Percentiles rank a stretch among this genome's conserved stretches.
phyloP scores from a whole-genome alignment of 768 basidiomycete genomes.

The Leccinum incarnatum region DNA sequence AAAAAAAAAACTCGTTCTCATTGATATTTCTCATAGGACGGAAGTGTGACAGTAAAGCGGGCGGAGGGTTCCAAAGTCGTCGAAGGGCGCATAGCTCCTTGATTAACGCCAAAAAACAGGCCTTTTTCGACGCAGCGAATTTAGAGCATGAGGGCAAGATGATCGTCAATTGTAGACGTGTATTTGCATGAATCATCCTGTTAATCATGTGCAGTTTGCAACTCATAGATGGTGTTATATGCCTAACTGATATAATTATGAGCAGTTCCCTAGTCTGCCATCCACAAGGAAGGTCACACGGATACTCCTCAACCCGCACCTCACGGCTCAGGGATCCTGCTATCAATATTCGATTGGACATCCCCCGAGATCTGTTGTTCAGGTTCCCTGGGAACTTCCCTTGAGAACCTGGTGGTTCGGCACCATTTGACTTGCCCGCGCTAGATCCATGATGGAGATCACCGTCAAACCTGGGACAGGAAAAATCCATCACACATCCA shows the following conservation, averaged over 20 bases:
- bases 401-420: no score
- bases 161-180: not conserved
- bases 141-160: not conserved
- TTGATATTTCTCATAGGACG: constrained; percentile 45
- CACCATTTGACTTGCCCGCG: no score
- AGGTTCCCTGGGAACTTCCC: no score
- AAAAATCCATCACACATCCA: not conserved
- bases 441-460: not conserved
- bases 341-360: not conserved
- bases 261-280: not conserved
- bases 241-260: not conserved
- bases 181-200: not conserved
- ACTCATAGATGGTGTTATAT: constrained; percentile 1
- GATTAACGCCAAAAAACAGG: not conserved
- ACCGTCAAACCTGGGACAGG: no score
- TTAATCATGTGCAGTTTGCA: not conserved
- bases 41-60: constrained; percentile 63
- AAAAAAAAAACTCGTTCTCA: not conserved
- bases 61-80: constrained; percentile 22
- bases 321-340: not conserved
- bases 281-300: not conserved
- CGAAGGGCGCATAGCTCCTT: constrained; percentile 19
- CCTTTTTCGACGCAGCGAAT: not conserved
- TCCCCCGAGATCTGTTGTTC: not conserved
- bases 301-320: not conserved